These are phyloP conservation scores for Penicillium fuscoglaucum DNA, from an alignment of 2,329 filamentous ascomycete genomes.

Conservation along the genomic window DNA sequence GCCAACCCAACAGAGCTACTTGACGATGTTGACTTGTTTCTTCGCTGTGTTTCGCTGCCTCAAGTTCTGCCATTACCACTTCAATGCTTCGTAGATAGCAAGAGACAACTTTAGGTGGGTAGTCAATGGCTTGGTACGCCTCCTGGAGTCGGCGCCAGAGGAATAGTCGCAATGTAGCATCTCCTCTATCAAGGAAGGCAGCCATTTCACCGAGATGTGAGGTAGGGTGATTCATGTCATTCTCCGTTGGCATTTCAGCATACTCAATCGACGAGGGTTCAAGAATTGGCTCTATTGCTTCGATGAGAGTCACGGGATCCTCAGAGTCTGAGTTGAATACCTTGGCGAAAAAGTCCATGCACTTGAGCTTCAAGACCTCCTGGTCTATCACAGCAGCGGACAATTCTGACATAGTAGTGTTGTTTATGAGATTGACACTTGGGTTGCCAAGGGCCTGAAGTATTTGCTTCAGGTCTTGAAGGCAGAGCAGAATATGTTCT, in stretches of 20 bases:
- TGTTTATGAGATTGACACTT: constrained; percentile 70
- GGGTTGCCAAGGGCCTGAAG: constrained; percentile 52
- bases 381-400: constrained; percentile 81
- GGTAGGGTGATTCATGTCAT: constrained; percentile 46
- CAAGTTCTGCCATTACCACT: constrained; percentile 72
- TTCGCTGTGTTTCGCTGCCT: constrained; percentile 57
- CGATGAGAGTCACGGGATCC: constrained; percentile 81
- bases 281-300: constrained; percentile 87
- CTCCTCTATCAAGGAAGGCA: constrained; percentile 79
- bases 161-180: constrained; percentile 78
- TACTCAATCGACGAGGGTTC: constrained; percentile 58
- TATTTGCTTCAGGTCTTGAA: constrained; percentile 61
- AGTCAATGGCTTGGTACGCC: constrained; percentile 82
- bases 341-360: constrained; percentile 92
- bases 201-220: constrained; percentile 70
- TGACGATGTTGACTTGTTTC: constrained; percentile 64
- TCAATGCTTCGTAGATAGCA: constrained; percentile 85
- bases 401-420: constrained; percentile 82
- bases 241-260: constrained; percentile 16
- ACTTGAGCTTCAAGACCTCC: constrained; percentile 88
- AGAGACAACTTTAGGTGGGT: constrained; percentile 82
- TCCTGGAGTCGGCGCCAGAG: constrained; percentile 89
- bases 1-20: constrained; percentile 68
- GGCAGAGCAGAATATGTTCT: constrained; percentile 61
- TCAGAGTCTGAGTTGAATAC: constrained; percentile 82